phyloP scores from a whole-genome alignment of 73 alveolate species.

The Breviolum minutum region DNA sequence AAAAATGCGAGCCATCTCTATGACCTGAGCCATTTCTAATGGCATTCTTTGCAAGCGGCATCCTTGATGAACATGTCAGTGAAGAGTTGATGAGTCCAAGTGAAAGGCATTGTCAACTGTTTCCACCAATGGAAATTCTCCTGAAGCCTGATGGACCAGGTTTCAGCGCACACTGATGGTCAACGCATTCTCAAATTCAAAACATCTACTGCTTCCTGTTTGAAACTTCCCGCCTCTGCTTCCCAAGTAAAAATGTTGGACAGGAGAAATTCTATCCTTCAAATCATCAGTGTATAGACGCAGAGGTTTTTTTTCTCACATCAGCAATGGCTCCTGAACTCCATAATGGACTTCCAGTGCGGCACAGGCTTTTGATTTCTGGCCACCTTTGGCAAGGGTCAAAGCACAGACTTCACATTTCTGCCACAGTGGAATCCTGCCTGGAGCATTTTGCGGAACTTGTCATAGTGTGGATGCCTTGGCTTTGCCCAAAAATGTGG shows the following conservation, averaged over 20 bases:
- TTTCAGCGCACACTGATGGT: background rate
- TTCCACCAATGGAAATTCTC: conserved; percentile 61
- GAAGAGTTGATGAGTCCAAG: background rate
- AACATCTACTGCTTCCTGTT: background rate
- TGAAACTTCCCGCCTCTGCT: conserved; percentile 29
- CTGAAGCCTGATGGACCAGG: conserved; percentile 50
- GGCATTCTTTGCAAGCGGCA: background rate
- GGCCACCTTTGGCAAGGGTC: conserved; percentile 27
- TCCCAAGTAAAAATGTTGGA: conserved; percentile 79
- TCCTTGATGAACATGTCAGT: background rate
- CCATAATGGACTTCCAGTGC: conserved; percentile 91
- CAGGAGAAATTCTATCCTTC: conserved; percentile 70
- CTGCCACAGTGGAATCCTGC: background rate
- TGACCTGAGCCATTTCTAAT: background rate
- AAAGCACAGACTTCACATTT: background rate
- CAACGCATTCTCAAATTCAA: background rate
- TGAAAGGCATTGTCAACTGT: conserved; percentile 64
- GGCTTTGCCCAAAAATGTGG: no score
- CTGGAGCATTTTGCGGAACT: conserved; percentile 89
- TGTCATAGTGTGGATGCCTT: conserved; percentile 92
- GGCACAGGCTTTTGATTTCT: conserved; percentile 77
- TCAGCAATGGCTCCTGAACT: conserved; percentile 33
- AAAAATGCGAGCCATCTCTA: conserved; percentile 82
- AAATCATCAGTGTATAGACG: background rate
- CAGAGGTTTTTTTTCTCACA: background rate